Evolutionary conservation across 306 rosid species (phyloP).

Genomic region (Quercus aquifolioides): DNA sequence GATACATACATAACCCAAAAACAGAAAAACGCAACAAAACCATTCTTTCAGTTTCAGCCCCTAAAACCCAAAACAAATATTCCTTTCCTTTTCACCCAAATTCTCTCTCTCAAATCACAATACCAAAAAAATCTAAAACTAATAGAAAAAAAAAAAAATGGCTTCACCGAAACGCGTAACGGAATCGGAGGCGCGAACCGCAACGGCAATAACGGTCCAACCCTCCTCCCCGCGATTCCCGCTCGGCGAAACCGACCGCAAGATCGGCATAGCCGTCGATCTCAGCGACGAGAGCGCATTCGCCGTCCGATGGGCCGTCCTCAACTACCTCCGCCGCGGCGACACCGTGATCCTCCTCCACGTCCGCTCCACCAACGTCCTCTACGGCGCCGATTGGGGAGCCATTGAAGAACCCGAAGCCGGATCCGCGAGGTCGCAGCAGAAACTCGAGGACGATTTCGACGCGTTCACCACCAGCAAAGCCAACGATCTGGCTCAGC

Average conservation of each 20-base stretch:
- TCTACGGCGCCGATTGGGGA: constrained; percentile 15
- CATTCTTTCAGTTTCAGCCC: too few species aligned
- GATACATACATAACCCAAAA: too few species aligned
- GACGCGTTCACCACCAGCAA: constrained; percentile 71
- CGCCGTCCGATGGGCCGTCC: constrained; percentile 6
- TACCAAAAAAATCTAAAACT: background rate
- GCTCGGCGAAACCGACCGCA: background rate
- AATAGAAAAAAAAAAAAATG: background rate
- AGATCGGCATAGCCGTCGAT: constrained; percentile 11
- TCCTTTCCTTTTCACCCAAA: too few species aligned
- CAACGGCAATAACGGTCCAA: background rate
- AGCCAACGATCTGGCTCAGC: constrained; percentile 62
- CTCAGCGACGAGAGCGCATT: constrained; percentile 4
- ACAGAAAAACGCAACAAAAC: too few species aligned
- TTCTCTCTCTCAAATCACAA: too few species aligned
- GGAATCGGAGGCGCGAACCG: background rate
- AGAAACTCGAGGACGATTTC: constrained; percentile 66
- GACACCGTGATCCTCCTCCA: constrained; percentile 7
- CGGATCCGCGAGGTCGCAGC: constrained; percentile 42
- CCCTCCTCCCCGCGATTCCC: constrained; percentile 1
- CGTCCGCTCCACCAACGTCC: constrained; percentile 6
- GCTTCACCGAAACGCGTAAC: constrained; percentile 2
- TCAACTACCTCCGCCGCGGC: background rate
- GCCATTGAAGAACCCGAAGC: constrained; percentile 8
- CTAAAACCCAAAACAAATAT: too few species aligned